Evolutionary conservation across 176 grass and related monocot genomes (phyloP).

Genomic region (Thinopyrum elongatum): DNA sequence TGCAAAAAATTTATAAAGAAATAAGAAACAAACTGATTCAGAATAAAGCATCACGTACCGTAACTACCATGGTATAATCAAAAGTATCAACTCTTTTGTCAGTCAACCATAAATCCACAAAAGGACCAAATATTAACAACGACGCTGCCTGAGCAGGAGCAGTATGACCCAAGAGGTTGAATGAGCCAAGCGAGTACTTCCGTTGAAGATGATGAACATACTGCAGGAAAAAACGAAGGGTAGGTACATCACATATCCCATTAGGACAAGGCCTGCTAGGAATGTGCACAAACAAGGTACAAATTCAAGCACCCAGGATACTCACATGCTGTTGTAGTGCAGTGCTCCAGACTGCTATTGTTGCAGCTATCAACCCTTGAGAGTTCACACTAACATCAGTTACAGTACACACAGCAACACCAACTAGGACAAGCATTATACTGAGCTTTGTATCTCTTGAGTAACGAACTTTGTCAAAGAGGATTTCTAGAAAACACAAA

Average conservation of each 20-base stretch:
- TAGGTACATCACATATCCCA: background rate
- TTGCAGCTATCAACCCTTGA: slow-evolving; percentile 45
- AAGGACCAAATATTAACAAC: slow-evolving; percentile 20
- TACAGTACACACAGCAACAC: slow-evolving; percentile 45
- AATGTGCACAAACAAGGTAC: background rate
- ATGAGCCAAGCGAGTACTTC: slow-evolving; percentile 26
- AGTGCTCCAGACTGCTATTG: slow-evolving; percentile 32
- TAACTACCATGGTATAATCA: slow-evolving; percentile 25
- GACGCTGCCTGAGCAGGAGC: slow-evolving; percentile 27
- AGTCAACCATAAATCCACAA: slow-evolving; percentile 28
- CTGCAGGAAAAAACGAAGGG: background rate
- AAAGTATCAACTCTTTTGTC: slow-evolving; percentile 30
- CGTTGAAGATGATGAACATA: slow-evolving; percentile 34
- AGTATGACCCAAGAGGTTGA: slow-evolving; percentile 32
- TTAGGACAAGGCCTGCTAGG: background rate
- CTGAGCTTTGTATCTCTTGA: slow-evolving; percentile 52
- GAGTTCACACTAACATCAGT: slow-evolving; percentile 53
- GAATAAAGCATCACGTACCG: background rate
- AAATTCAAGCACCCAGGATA: slow-evolving; percentile 13
- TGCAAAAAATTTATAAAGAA: background rate
- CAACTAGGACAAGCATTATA: slow-evolving; percentile 51
- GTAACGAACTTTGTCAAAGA: slow-evolving; percentile 51
- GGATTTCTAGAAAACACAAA: slow-evolving; percentile 46
- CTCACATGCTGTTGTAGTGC: slow-evolving; percentile 54
- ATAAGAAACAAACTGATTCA: background rate